These are phyloP conservation scores for Ceratocystis destructans DNA, from an alignment of 2,329 filamentous ascomycete genomes.

Conservation along the genomic window DNA sequence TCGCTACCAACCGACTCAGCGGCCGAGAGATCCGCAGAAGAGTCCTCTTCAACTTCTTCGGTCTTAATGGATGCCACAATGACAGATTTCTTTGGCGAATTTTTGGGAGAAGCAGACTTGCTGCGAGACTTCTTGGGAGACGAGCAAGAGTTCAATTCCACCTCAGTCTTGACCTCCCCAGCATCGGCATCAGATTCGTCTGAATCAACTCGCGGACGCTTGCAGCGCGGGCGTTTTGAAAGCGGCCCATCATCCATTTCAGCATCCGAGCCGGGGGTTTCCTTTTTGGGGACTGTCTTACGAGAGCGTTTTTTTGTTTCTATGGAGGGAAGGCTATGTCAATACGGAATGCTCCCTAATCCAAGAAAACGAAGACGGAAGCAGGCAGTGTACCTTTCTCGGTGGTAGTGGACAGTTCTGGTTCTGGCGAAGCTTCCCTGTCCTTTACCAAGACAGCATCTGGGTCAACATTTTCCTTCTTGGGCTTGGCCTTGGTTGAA, in stretches of 20 bases:
- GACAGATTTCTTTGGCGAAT: conserved; percentile 27
- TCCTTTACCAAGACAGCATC: conserved; percentile 19
- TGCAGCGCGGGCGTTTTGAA: conserved; percentile 10
- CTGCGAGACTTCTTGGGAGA: conserved; percentile 33
- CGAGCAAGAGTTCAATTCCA: conserved; percentile 31
- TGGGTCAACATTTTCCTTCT: conserved; percentile 17
- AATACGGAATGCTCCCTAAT: background rate
- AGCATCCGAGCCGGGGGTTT: conserved; percentile 22
- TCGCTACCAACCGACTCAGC: conserved; percentile 33
- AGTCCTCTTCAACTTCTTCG: conserved; percentile 34
- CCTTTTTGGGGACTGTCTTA: conserved; percentile 25
- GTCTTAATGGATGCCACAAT: conserved; percentile 31
- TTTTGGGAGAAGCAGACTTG: conserved; percentile 22
- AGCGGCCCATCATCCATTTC: conserved; percentile 20
- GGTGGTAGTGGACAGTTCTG: conserved; percentile 4
- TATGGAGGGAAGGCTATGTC: background rate
- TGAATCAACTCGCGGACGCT: conserved; percentile 12
- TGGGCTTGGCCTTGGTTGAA: conserved; percentile 44
- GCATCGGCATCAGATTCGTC: conserved; percentile 18
- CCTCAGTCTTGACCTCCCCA: conserved; percentile 20
- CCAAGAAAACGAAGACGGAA: background rate
- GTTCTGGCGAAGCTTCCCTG: conserved; percentile 20
- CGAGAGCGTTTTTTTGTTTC: conserved; percentile 26
- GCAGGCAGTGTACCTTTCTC: conserved; percentile 18
- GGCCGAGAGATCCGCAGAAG: conserved; percentile 26